These are phyloP conservation scores for Paramarasmius palmivorus DNA, from an alignment of 1,284 basidiomycete genomes.

Conservation along the genomic window DNA sequence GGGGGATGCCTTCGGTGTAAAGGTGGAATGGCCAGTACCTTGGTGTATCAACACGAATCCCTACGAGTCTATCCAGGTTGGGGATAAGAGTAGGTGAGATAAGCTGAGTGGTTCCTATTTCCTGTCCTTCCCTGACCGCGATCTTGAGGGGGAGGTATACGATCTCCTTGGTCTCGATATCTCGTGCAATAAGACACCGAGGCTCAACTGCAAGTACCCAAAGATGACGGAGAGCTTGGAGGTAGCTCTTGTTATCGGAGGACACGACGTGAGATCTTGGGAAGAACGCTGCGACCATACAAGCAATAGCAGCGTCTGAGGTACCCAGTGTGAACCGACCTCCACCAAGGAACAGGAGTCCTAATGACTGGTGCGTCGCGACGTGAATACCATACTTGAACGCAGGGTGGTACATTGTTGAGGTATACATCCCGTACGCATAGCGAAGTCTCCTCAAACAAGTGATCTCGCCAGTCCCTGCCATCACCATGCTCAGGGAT, in stretches of 20 bases:
- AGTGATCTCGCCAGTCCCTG: slow-evolving; percentile 93
- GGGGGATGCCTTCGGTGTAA: slow-evolving; percentile 66
- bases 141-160: slow-evolving; percentile 92
- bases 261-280: slow-evolving; percentile 81
- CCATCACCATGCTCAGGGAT: slow-evolving; percentile 89
- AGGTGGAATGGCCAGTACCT: slow-evolving; percentile 93
- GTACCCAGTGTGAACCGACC: slow-evolving; percentile 92
- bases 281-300: slow-evolving; percentile 89
- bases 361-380: slow-evolving; percentile 89
- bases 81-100: slow-evolving; percentile 93
- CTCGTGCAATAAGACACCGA: slow-evolving; percentile 86
- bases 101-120: slow-evolving; percentile 66
- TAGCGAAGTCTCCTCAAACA: slow-evolving; percentile 87
- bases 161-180: slow-evolving; percentile 87
- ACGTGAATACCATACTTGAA: slow-evolving; percentile 90
- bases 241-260: slow-evolving; percentile 87
- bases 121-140: slow-evolving; percentile 65
- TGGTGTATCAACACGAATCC: slow-evolving; percentile 86
- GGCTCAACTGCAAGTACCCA: slow-evolving; percentile 97
- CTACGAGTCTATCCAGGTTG: slow-evolving; percentile 76
- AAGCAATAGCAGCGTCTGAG: slow-evolving; percentile 89
- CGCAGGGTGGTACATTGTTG: slow-evolving; percentile 73
- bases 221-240: slow-evolving; percentile 92
- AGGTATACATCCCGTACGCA: slow-evolving; percentile 89
- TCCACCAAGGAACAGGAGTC: slow-evolving; percentile 91